Percentiles rank a stretch among this genome's conserved stretches.
Evolutionary conservation across 2,329 filamentous ascomycete species (phyloP).

Genomic region (Ceratocystis albifundus): DNA sequence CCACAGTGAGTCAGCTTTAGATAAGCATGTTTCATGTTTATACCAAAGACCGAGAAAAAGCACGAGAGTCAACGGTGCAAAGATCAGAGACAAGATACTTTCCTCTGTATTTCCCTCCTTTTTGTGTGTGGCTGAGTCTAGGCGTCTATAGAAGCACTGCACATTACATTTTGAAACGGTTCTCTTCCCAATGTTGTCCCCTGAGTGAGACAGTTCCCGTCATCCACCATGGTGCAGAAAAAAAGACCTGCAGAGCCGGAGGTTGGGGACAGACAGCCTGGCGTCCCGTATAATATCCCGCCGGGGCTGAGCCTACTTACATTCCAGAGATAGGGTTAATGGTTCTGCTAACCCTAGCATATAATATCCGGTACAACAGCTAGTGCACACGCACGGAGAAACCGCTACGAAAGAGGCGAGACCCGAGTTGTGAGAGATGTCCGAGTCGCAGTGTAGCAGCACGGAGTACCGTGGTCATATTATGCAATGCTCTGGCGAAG

Average conservation of each 20-base stretch:
- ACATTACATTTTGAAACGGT: background rate
- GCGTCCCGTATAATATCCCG: background rate
- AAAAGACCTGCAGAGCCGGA: background rate
- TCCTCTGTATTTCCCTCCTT: background rate
- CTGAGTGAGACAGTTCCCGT: background rate
- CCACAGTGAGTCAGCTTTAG: background rate
- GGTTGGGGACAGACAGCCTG: background rate
- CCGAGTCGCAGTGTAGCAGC: background rate
- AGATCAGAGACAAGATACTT: background rate
- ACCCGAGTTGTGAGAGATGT: background rate
- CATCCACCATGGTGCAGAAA: background rate
- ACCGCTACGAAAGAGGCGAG: background rate
- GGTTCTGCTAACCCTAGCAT: background rate
- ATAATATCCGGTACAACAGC: too few species aligned
- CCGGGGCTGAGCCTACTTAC: background rate
- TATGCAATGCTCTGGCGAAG: background rate
- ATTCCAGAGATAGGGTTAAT: background rate
- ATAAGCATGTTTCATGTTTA: conserved; percentile 8
- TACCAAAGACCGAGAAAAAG: background rate
- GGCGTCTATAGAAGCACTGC: background rate
- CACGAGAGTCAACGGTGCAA: background rate
- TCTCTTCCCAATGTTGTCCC: background rate
- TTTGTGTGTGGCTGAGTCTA: conserved; percentile 5
- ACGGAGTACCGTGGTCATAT: background rate
- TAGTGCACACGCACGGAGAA: background rate